Conservation (phyloP, 352 stramenopile species). For the Globisporangium heterothallicum region DNA sequence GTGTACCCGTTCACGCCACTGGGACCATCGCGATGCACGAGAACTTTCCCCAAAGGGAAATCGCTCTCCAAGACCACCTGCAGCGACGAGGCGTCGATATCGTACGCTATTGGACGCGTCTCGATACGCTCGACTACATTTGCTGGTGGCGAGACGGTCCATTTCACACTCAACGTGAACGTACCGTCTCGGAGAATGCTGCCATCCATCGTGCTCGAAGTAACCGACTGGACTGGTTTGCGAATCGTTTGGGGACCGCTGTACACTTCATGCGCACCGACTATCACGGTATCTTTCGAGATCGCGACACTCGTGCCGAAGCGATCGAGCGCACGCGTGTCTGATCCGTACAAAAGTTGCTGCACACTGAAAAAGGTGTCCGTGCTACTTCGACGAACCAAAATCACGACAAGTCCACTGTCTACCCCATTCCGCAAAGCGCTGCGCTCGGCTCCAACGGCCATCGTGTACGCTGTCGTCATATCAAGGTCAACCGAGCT, state of each 20-base stretch:
- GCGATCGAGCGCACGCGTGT: constrained; percentile 52
- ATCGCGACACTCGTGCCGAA: constrained; percentile 73
- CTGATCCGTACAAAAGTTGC: constrained; percentile 58
- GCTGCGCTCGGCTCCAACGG: constrained; percentile 53
- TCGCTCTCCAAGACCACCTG: constrained; percentile 59
- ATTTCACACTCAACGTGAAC: constrained; percentile 44
- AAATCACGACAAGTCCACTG: constrained; percentile 47
- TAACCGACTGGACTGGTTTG: constrained; percentile 67
- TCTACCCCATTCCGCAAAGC: constrained; percentile 30
- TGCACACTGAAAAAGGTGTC: constrained; percentile 74
- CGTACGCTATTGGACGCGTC: constrained; percentile 46
- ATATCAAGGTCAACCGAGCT: constrained; percentile 69
- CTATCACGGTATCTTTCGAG: constrained; percentile 61
- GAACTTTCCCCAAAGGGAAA: constrained; percentile 59
- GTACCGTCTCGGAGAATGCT: constrained; percentile 24
- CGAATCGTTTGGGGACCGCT: constrained; percentile 51
- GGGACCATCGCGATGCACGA: constrained; percentile 60
- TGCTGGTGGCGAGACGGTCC: constrained; percentile 7
- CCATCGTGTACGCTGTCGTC: constrained; percentile 59
- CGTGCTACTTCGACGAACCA: constrained; percentile 34
- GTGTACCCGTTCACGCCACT: constrained; percentile 49
- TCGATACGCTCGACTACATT: constrained; percentile 22
- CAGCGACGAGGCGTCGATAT: constrained; percentile 38
- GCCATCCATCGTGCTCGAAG: constrained; percentile 22
- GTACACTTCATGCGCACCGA: constrained; percentile 64